Evolutionary conservation across 2,329 filamentous ascomycete species (phyloP).

Genomic region (Fusarium sp.): DNA sequence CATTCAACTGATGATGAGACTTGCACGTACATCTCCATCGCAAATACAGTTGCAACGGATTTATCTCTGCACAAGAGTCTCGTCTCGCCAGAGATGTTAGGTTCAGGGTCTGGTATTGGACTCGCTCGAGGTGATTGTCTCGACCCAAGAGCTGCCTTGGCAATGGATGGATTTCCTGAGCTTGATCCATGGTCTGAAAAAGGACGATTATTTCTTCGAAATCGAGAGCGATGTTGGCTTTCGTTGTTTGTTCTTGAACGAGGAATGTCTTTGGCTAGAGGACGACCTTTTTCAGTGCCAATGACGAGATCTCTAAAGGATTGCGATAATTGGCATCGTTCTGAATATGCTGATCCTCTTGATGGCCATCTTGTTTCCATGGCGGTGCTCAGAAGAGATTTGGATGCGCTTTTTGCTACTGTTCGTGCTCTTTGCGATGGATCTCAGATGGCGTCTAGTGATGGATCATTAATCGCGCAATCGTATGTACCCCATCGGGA

Average conservation of each 20-base stretch:
- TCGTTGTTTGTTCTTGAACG: slow-evolving; percentile 78
- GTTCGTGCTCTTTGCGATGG: slow-evolving; percentile 70
- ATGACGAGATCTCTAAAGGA: slow-evolving; percentile 73
- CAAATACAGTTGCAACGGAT: slow-evolving; percentile 75
- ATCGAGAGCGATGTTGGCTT: slow-evolving; percentile 76
- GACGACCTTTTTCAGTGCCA: slow-evolving; percentile 75
- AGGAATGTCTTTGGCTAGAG: slow-evolving; percentile 76
- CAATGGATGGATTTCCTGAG: slow-evolving; percentile 74
- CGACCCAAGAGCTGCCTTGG: slow-evolving; percentile 72
- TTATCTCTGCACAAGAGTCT: slow-evolving; percentile 77
- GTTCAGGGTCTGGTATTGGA: slow-evolving; percentile 55
- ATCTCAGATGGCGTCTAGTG: slow-evolving; percentile 59
- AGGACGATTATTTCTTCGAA: slow-evolving; percentile 70
- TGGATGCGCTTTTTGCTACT: slow-evolving; percentile 67
- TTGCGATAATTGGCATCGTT: slow-evolving; percentile 76
- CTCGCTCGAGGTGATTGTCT: slow-evolving; percentile 75
- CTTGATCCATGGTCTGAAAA: slow-evolving; percentile 69
- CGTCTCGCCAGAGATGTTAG: slow-evolving; percentile 62
- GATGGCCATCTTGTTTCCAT: slow-evolving; percentile 79
- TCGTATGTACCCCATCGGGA: slow-evolving; percentile 51
- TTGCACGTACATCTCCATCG: slow-evolving; percentile 76
- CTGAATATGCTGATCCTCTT: slow-evolving; percentile 70
- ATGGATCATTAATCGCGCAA: slow-evolving; percentile 65
- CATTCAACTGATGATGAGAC: slow-evolving; percentile 80
- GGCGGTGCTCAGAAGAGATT: slow-evolving; percentile 73